Base-by-base conservation (phyloP, 2,329 filamentous ascomycete genomes). In the Colletotrichum sp. region DNA sequence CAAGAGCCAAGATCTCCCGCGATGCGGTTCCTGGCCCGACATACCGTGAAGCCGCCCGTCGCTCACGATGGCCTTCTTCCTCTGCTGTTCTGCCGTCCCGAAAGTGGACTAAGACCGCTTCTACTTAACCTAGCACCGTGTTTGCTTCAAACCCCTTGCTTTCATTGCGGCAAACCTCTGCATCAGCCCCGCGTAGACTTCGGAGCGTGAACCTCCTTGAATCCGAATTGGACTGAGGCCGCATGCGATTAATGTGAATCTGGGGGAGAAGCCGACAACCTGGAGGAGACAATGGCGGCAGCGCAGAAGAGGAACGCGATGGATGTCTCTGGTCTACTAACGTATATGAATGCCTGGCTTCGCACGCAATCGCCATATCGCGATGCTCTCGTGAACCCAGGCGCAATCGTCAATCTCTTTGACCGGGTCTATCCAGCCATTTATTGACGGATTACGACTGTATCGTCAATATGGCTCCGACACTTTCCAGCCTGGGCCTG, bases 11-110 rank as follows among this genome's bases (percentile, higher is more conserved):
- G 74, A 55, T 52, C 48, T 34, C 12, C 48, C 39, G 34, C 55
- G 43, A 64, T 61, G 39, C 74, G 71, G 71, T 76, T 76, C 63
- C 74, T 76, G 71, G 74, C 74, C 74, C 74, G 74, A 34, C 55
- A 32, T 61, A 63, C 74, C 74, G 74, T 34, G 55, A 73, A 43
- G 57, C 60, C 24, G 48, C 39, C 1, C 13, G 57, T 34, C n/a
- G 68, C 57, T 48, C 68, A 63, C 36, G 64, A 57, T 72, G 28
- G 14, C 18, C 21, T 10, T 21, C 13, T 34, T 14, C 14, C 28
- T 34, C 12, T 57, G n/a, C 14, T 59, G 55, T 16, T 57, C 48
- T 68, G 57, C 65, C 55, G 39, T 61, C 28, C n/a, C 10, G 1
- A 18, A 9, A 52, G 57, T 2, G 18, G 2, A 2, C 43, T 59